phyloP scores from a whole-genome alignment of 208 protist species.

The Kentomonas sorsogonicus region DNA sequence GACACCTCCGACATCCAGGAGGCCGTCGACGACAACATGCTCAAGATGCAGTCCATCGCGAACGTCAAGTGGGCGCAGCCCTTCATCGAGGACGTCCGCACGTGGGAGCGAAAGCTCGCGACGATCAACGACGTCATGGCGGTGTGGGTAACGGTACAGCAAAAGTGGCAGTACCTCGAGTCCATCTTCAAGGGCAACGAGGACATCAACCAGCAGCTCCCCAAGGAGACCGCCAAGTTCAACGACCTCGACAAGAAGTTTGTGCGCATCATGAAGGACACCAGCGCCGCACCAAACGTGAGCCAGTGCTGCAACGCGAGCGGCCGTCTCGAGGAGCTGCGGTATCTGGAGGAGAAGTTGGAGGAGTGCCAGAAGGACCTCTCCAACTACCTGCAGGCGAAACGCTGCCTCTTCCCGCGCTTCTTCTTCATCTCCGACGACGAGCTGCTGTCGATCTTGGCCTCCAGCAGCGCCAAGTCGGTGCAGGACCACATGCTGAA shows the following conservation, averaged over 20 bases:
- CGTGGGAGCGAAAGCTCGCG: conserved; percentile 95
- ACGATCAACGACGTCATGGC: conserved; percentile 96
- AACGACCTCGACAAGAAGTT: conserved; percentile 96
- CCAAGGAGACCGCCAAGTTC: conserved; percentile 97
- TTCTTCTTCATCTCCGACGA: conserved; percentile 99
- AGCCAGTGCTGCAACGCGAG: conserved; percentile 89
- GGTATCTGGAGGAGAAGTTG: conserved; percentile 90
- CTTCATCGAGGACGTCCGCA: conserved; percentile 93
- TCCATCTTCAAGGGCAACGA: conserved; percentile 98
- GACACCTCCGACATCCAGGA: conserved; percentile 94
- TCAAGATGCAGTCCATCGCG: conserved; percentile 96
- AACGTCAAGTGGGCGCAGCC: conserved; percentile 95
- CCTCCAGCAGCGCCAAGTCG: conserved; percentile 88
- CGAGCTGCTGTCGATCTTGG: conserved; percentile 97
- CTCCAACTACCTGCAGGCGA: conserved; percentile 97
- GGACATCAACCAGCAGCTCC: conserved; percentile 98
- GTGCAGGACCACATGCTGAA: conserved; percentile 99
- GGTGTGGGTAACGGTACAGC: conserved; percentile 97
- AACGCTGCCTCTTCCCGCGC: conserved; percentile 96
- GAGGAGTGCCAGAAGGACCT: conserved; percentile 98
- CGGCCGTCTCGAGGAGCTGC: conserved; percentile 92
- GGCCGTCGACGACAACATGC: conserved; percentile 97
- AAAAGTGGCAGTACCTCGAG: conserved; percentile 99
- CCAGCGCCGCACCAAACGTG: conserved; percentile 89
- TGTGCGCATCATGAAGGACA: conserved; percentile 96